phyloP scores from a whole-genome alignment of 768 basidiomycete genomes.

The Suillus luteus region DNA sequence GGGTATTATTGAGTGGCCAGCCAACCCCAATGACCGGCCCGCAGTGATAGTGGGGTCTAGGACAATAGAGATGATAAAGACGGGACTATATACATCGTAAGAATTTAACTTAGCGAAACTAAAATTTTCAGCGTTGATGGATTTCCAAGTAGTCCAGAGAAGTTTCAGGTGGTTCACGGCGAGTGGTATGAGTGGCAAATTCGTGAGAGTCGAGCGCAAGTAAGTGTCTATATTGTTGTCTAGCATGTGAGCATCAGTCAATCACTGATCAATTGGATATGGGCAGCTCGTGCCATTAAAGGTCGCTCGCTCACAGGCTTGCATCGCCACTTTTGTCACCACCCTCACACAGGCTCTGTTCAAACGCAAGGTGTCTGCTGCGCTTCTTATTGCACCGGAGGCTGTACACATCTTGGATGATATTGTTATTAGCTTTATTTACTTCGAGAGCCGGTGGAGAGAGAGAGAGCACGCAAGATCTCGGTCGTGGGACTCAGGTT shows the following conservation, averaged over 20 bases:
- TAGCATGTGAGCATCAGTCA: neutral
- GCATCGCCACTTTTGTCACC: conserved; percentile 31
- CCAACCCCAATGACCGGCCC: neutral
- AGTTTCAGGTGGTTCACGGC: conserved; percentile 26
- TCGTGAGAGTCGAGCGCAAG: conserved; percentile 25
- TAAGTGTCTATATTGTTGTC: conserved; percentile 3
- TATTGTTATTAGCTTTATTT: conserved; percentile 39
- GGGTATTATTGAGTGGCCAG: conserved; percentile 34
- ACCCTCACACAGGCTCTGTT: conserved; percentile 19
- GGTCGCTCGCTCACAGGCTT: conserved; percentile 12
- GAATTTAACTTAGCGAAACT: conserved; percentile 5
- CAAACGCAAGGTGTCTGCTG: conserved; percentile 20
- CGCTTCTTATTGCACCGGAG: conserved; percentile 31
- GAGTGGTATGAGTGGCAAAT: conserved; percentile 33
- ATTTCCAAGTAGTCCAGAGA: conserved; percentile 24
- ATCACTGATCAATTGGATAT: neutral
- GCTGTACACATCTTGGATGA: conserved; percentile 36
- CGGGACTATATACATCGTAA: conserved; percentile 28
- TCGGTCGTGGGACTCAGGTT: conserved; percentile 12
- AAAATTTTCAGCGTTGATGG: neutral
- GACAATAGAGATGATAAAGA: conserved; percentile 26
- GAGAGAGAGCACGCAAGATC: conserved; percentile 25
- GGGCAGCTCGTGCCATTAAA: conserved; percentile 30
- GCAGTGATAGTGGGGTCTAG: conserved; percentile 30
- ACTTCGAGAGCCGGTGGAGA: conserved; percentile 34